Evolutionary conservation across 805 yeast genomes (phyloP).

Genomic region (Wickerhamomyces pijperi): DNA sequence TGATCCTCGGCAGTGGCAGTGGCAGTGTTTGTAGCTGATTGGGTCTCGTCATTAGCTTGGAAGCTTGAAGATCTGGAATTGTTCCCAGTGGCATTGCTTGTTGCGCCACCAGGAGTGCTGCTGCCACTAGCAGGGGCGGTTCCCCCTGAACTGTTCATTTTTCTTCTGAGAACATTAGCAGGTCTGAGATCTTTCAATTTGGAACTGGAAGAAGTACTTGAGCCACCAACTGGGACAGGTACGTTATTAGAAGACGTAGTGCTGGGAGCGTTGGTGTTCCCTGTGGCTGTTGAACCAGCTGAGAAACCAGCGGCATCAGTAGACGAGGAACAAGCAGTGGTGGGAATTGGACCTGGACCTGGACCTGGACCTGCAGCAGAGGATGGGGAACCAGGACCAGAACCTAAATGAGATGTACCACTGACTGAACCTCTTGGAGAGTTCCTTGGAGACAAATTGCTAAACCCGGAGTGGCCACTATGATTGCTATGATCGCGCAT

Average conservation of each 20-base stretch:
- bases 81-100: slow-evolving; percentile 4
- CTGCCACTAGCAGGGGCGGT: too few relatives aligned
- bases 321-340: too few relatives aligned
- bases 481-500: too few relatives aligned
- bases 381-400: background rate
- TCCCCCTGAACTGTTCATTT: too few relatives aligned
- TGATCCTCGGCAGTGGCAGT: too few relatives aligned
- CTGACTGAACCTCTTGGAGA: slow-evolving; percentile 31
- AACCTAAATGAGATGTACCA: slow-evolving; percentile 25
- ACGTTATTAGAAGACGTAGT: too few relatives aligned
- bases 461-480: slow-evolving; percentile 1
- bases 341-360: background rate
- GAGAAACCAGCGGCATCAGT: too few relatives aligned
- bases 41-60: slow-evolving; percentile 8
- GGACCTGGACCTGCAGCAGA: background rate
- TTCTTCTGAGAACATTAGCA: slow-evolving; percentile 1
- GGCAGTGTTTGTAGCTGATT: slow-evolving; percentile 3
- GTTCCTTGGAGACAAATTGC: slow-evolving; percentile 9
- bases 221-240: background rate
- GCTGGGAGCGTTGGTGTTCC: too few relatives aligned
- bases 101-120: too few relatives aligned
- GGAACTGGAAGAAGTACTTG: slow-evolving; percentile 3
- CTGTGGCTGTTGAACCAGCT: too few relatives aligned
- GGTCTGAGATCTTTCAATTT: slow-evolving; percentile 14
- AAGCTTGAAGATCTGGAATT: slow-evolving; percentile 12